Base-by-base conservation (phyloP, 2,329 filamentous ascomycete genomes). In the Penicillium sp. region DNA sequence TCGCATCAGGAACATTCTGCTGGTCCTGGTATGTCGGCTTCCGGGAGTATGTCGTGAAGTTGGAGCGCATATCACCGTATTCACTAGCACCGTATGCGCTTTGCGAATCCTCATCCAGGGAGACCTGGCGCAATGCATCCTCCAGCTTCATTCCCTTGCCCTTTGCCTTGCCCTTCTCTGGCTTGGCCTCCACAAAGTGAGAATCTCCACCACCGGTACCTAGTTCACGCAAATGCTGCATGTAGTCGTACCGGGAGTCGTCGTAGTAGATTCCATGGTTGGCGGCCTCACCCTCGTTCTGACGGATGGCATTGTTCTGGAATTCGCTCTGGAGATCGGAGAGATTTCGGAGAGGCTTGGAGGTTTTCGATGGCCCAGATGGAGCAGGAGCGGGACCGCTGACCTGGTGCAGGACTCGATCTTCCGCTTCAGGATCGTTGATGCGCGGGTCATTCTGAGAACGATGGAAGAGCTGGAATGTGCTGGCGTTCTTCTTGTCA, bases 381-480 rank as follows among this genome's bases (percentile, higher is more conserved):
- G 60, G 52, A 23, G 67, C 60, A 58, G 62, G 51, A 29, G 68
- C 59, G 55, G 72, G 69, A 51, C 80, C 76, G 25, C 71, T 70
- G 54, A 84, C 77, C 64, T 84, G 90, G 71, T 94, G 90, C 62
- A 99, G 85, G 70, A 99, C 89, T 85, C 96, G 94, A 64, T 91
- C 88, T 47, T 93, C 89, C 52, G 91, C 92, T 68, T 87, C 83
- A 67, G 88, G 84, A 79, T 99, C 92, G 82, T 99, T 89, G 73
- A 99, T 97, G 67, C 93, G 85, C 45, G 95, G 94, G 75, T 99
- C 94, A 85, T 97, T 91, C 77, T 99, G 95, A 31, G 93, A 90
- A 69, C 94, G 90, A 78, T 97, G 90, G 67, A 97, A 91, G 72
- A 99, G 89, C 66, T 89, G 89, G 77, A 96, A 97, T 77, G 92